Base-by-base conservation (phyloP, 306 rosid genomes). In the Quercus aquifolioides region DNA sequence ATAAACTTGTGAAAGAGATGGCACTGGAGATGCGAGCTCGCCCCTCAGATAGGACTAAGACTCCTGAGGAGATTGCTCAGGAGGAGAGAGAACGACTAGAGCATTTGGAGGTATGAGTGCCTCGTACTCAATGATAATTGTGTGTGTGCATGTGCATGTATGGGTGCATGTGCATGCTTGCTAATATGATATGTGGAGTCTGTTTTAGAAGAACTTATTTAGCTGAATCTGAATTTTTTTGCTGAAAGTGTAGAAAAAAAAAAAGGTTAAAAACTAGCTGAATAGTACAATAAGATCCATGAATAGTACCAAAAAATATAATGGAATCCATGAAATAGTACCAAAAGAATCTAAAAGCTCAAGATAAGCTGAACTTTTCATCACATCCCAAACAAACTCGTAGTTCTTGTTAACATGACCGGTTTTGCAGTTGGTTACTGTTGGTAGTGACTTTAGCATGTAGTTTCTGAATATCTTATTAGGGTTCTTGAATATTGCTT, bases 11-110 rank as follows among this genome's bases (percentile, higher is more conserved):
- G 57, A 91, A 78, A 85, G 90, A 83, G 74, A 81, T 93, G 97
- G 91, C 86, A 71, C 55, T 91, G 82, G 97, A 90, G 82, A 89
- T 88, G 80, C 94, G 99, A 73, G 99, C 96, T 77, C 97, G 93
- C 49, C 99, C 99, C 30, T 95, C 97, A 15, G 94, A 90, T 59
- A 90, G 98, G 88, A 88, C 88, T 69, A 95, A 93, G 81, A 85
- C 98, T 43, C 92, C 92, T 6, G 98, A 91, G 83, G 98, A 95
- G 86, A 88, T 93, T 87, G 98, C 98, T 55, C 97, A 90, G 79
- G 98, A 91, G 85, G 97, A 95, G 86, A 91, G 92, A 79, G 99
- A 93, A 73, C 88, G 81, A 51, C 84, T 95, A 33, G 94, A 93
- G 84, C 55, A 5, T 52, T 68, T 95, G 76, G 99, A 95, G 98